Percentiles rank a stretch among this genome's conserved stretches.
Conservation (phyloP, 805 yeast genomes). For the Spathaspora girioi region DNA sequence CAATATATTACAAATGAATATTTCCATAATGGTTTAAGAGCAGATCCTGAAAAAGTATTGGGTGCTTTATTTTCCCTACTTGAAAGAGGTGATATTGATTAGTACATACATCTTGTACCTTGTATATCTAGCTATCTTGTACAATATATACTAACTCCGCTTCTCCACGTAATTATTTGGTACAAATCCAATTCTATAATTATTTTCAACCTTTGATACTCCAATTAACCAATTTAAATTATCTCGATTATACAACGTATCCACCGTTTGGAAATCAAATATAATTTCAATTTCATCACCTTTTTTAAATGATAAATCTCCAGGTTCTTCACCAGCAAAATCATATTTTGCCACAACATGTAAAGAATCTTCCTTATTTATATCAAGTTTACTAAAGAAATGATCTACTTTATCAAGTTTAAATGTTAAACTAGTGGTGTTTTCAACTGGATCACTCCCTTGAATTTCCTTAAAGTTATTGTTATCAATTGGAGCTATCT, state of each 20-base stretch:
- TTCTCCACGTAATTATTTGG: slow-evolving; percentile 25
- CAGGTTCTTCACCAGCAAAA: slow-evolving; percentile 31
- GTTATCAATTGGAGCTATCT: slow-evolving; percentile 22
- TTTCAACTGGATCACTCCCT: slow-evolving; percentile 9
- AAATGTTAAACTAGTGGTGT: slow-evolving; percentile 19
- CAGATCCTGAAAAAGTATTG: slow-evolving; percentile 36
- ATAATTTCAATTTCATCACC: slow-evolving; percentile 33
- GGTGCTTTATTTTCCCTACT: slow-evolving; percentile 37
- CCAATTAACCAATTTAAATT: slow-evolving; percentile 34
- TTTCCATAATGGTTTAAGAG: slow-evolving; percentile 50
- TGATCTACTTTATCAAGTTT: slow-evolving; percentile 20
- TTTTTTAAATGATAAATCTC: slow-evolving; percentile 32
- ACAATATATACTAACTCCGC: not conserved
- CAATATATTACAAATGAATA: slow-evolving; percentile 45
- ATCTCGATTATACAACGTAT: slow-evolving; percentile 15
- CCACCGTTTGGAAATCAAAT: slow-evolving; percentile 25
- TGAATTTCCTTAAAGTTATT: slow-evolving; percentile 2
- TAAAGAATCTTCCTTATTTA: slow-evolving; percentile 6
- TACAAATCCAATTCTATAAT: slow-evolving; percentile 32
- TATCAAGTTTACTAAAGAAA: slow-evolving; percentile 18
- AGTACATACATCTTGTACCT: slow-evolving; percentile 1
- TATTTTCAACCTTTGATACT: slow-evolving; percentile 10
- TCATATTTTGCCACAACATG: slow-evolving; percentile 13
- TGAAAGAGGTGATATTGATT: slow-evolving; percentile 36
- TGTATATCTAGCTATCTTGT: not conserved